These are phyloP conservation scores for Harringtonia aguacate DNA, from an alignment of 2,329 filamentous ascomycete genomes.

Conservation along the genomic window DNA sequence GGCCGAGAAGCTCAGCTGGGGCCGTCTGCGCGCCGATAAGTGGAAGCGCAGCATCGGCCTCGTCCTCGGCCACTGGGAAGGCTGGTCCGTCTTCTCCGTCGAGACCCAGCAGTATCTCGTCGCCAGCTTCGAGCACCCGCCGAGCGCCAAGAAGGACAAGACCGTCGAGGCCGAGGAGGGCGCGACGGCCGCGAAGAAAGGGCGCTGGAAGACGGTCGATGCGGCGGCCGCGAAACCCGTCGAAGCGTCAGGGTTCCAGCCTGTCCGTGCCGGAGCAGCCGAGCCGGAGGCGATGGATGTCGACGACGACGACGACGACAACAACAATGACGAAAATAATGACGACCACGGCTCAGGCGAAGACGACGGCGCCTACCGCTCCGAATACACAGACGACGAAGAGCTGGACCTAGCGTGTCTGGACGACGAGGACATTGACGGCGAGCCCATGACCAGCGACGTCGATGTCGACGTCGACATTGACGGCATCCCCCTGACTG, in stretches of 20 bases:
- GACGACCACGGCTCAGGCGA: too few relatives aligned
- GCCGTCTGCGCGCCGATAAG: conserved; percentile 70
- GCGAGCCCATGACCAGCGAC: conserved; percentile 32
- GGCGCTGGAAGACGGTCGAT: conserved; percentile 42
- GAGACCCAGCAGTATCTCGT: conserved; percentile 63
- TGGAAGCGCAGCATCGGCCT: conserved; percentile 68
- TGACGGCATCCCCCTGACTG: conserved; percentile 23
- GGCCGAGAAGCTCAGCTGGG: conserved; percentile 65
- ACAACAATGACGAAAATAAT: too few relatives aligned
- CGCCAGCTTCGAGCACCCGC: conserved; percentile 60
- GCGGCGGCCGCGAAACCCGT: conserved; percentile 12
- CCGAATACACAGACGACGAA: conserved; percentile 17
- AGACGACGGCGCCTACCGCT: conserved; percentile 10
- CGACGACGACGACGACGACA: conserved; percentile 5
- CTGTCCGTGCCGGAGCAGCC: background rate
- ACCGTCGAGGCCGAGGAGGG: conserved; percentile 15
- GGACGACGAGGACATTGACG: conserved; percentile 31
- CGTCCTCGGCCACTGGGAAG: conserved; percentile 61
- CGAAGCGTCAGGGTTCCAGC: conserved; percentile 20
- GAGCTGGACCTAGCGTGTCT: conserved; percentile 38
- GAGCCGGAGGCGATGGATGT: conserved; percentile 21
- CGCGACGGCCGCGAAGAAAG: conserved; percentile 23
- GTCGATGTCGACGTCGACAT: conserved; percentile 25
- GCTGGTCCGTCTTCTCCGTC: conserved; percentile 62
- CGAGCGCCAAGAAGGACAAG: conserved; percentile 28